A percentile compares a stretch with the other conserved stretches of the same genome.
Evolutionary conservation across 371 early-diverging fungal genomes (phyloP).

Genomic region (Mucor saturninus): DNA sequence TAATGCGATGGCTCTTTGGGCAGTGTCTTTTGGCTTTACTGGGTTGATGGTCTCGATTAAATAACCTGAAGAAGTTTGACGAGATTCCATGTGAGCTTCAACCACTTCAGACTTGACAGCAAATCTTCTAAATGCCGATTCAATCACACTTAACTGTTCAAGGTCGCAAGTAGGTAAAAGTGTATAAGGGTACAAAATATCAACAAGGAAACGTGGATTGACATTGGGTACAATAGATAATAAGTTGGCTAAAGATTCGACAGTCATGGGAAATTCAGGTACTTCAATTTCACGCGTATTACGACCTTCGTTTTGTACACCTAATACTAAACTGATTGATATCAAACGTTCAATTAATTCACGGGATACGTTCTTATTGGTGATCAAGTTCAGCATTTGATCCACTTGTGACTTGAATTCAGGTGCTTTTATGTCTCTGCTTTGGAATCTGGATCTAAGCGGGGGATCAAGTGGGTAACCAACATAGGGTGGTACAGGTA

Average conservation of each 20-base stretch:
- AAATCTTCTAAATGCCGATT: constrained; percentile 75
- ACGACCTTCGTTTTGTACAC: constrained; percentile 48
- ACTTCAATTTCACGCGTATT: constrained; percentile 58
- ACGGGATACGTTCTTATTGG: constrained; percentile 29
- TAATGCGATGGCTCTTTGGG: constrained; percentile 48
- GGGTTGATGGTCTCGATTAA: constrained; percentile 47
- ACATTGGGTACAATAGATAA: constrained; percentile 55
- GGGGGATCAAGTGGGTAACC: constrained; percentile 88
- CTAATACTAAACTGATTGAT: constrained; percentile 67
- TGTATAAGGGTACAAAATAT: constrained; percentile 72
- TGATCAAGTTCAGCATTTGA: constrained; percentile 44
- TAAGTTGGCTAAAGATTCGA: constrained; percentile 61
- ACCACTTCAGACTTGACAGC: constrained; percentile 55
- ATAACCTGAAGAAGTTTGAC: constrained; percentile 66
- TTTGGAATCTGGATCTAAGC: constrained; percentile 82
- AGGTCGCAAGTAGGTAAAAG: constrained; percentile 65
- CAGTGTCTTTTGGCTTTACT: constrained; percentile 11
- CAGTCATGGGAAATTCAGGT: constrained; percentile 74
- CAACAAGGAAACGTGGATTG: constrained; percentile 65
- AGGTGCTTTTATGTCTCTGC: constrained; percentile 66
- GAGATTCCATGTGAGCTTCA: constrained; percentile 51
- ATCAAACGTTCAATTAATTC: constrained; percentile 63
- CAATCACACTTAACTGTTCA: constrained; percentile 68
- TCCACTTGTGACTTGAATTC: constrained; percentile 67
- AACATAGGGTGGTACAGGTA: constrained; percentile 81